Base-by-base conservation (phyloP, 2,329 filamentous ascomycete species). In the Myriangium duriaei region DNA sequence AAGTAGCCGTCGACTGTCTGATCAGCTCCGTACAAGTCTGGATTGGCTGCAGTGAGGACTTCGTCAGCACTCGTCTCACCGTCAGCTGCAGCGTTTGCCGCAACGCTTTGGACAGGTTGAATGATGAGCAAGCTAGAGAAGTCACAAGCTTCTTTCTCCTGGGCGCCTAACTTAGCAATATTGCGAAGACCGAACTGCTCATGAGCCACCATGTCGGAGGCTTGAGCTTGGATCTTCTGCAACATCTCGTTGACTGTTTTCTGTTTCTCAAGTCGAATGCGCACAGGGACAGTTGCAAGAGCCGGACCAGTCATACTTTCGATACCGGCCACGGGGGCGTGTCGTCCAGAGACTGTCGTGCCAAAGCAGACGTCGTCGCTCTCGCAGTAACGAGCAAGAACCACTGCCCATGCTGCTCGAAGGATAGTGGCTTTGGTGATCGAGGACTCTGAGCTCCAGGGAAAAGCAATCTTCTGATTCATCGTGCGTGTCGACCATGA, bases 191-290 rank as follows among this genome's bases (percentile, higher is more conserved):
- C 37, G 30, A 15, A 13, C 37, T 29, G 11, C 17, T 38, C 29
- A 16, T 33, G 1, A 31, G 40, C 13, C 17, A 28, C 18, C 48
- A 46, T 13, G 43, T 13, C 15, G 7, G 34, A 19, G 3, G 28
- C 11, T 15, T 2, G 24, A 6, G 18, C 24, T 9, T 17, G n/a
- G 10, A 36, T 14, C 13, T 30, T 14, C 4, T 21, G 12, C 9
- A 36, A 6, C 9, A 16, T 4, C 9, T 14, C 15, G 7, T n/a
- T 14, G 5, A 36, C 14, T 18, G 11, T 29, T 9, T n/a, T 6
- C 7, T 4, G 5, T 12, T 19, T 19, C 7, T 29, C 11, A 4
- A 36, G 2, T 7, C 14, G n/a, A 5, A 29, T n/a, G n/a, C 34
- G 34, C 9, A 28, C n/a, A 2, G 35, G 35, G 5, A 37, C 35